A percentile compares a stretch with the other conserved stretches of the same genome.
Conservation (phyloP, 1,284 basidiomycete genomes). For the Bjerkandera adusta region DNA sequence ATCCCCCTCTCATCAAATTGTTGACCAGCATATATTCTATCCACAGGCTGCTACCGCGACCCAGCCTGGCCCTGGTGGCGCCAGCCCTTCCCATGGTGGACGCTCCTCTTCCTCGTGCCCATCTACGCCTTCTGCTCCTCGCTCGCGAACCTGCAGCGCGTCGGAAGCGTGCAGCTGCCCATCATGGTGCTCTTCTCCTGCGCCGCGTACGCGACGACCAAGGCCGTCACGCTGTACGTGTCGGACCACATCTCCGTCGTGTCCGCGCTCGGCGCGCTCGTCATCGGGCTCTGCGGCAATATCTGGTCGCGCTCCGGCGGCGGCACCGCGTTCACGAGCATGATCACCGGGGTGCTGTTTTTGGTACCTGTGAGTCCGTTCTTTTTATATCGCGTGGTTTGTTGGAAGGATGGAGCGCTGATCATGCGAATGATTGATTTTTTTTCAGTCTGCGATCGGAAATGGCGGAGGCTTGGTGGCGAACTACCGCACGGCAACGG, state of each 20-base stretch:
- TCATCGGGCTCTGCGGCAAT: conserved; percentile 80
- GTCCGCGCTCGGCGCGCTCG: conserved; percentile 76
- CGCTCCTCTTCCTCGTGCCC: conserved; percentile 76
- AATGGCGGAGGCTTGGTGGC: conserved; percentile 81
- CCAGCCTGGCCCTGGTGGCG: conserved; percentile 75
- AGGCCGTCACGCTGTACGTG: conserved; percentile 33
- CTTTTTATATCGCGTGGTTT: background rate
- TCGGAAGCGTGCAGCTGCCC: conserved; percentile 65
- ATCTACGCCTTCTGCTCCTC: conserved; percentile 76
- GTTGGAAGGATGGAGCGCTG: background rate
- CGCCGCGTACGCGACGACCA: conserved; percentile 71
- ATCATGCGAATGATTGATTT: background rate
- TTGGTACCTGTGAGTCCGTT: conserved; percentile 66
- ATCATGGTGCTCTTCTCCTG: conserved; percentile 83
- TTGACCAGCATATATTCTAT: no score
- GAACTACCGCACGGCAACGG: conserved; percentile 58
- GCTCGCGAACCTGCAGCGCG: conserved; percentile 75
- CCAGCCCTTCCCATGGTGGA: conserved; percentile 76
- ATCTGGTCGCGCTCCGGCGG: conserved; percentile 74
- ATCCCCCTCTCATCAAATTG: background rate
- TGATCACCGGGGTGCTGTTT: conserved; percentile 87
- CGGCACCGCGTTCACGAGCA: conserved; percentile 84
- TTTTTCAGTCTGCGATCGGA: conserved; percentile 74
- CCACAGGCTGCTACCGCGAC: conserved; percentile 68
- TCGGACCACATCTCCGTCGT: conserved; percentile 52